These are phyloP conservation scores for Trametes villosa DNA, from an alignment of 768 basidiomycete genomes.

Conservation along the genomic window DNA sequence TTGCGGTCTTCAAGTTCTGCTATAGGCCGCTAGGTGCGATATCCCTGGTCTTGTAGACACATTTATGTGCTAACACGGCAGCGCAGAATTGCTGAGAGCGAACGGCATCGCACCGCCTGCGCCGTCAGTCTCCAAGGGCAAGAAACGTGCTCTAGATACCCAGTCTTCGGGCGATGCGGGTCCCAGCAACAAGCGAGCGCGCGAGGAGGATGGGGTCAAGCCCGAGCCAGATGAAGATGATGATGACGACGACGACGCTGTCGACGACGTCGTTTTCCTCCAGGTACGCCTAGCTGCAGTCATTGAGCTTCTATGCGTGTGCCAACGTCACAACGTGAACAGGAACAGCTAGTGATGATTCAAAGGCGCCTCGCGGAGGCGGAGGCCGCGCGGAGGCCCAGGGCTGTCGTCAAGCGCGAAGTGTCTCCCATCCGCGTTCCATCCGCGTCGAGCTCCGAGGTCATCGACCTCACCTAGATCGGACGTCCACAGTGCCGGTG, in stretches of 20 bases:
- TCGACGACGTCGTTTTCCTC: background rate
- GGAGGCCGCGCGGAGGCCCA: background rate
- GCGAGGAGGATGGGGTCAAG: background rate
- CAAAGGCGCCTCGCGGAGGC: background rate
- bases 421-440: too few species aligned
- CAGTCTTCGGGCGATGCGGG: background rate
- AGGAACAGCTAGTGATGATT: constrained; percentile 1
- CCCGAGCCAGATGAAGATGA: background rate
- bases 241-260: background rate
- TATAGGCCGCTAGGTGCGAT: constrained; percentile 19
- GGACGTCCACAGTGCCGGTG: too few species aligned
- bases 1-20: constrained; percentile 18
- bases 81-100: background rate
- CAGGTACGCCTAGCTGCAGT: background rate
- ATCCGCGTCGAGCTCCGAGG: too few species aligned
- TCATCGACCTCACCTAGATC: too few species aligned
- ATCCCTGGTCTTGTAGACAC: background rate
- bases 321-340: too few species aligned
- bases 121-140: background rate
- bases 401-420: too few species aligned
- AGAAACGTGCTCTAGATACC: background rate
- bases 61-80: background rate
- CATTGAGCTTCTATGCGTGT: background rate
- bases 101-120: background rate
- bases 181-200: background rate